phyloP scores from a whole-genome alignment of 805 yeast species.

The Teunomyces pallodes region DNA sequence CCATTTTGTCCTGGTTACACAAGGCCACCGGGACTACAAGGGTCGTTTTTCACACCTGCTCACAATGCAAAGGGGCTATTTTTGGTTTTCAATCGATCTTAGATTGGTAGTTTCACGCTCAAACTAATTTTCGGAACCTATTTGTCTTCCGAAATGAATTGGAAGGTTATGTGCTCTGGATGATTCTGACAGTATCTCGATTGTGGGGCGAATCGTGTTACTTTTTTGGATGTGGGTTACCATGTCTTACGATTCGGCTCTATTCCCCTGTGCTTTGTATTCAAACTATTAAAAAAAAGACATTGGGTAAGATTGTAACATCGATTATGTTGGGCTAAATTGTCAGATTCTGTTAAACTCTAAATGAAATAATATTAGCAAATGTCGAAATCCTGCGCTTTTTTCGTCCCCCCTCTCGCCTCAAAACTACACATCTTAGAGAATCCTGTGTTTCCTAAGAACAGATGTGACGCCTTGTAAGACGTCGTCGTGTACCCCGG shows the following conservation, averaged over 20 bases:
- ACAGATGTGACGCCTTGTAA: slow-evolving; percentile 40
- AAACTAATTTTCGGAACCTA: neutral
- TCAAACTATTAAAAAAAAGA: neutral
- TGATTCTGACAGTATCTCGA: neutral
- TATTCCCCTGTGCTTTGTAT: neutral
- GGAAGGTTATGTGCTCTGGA: neutral
- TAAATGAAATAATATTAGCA: neutral
- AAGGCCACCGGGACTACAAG: neutral
- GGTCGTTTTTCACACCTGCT: neutral
- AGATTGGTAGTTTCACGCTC: neutral
- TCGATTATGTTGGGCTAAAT: neutral
- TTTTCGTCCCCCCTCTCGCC: neutral
- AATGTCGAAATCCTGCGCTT: neutral
- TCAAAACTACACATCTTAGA: neutral
- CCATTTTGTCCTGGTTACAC: neutral
- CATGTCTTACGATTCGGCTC: neutral
- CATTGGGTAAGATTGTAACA: neutral
- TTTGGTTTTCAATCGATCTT: neutral
- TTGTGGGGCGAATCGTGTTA: neutral
- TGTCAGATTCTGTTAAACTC: neutral
- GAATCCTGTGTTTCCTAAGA: slow-evolving; percentile 8
- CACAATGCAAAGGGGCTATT: neutral
- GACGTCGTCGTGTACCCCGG: slow-evolving; percentile 51
- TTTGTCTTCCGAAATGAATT: neutral
- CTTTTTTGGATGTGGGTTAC: neutral